Percentiles rank a stretch among this genome's conserved stretches.
These are phyloP conservation scores for Sugiyamaella japonica DNA, from an alignment of 1,139 yeast species.

Conservation along the genomic window DNA sequence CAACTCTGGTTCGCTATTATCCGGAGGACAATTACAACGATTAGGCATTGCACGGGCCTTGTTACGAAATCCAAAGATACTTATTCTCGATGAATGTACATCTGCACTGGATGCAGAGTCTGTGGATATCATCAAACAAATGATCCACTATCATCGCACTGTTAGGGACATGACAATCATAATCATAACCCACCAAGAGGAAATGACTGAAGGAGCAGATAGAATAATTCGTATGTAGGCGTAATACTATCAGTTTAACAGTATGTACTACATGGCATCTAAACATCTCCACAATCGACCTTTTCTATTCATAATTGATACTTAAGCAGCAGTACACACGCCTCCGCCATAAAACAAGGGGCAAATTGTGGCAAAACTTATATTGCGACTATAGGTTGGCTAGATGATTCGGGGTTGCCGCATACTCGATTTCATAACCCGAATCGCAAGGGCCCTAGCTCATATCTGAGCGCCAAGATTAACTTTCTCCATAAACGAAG, in stretches of 20 bases:
- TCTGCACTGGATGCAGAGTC: slow-evolving; percentile 67
- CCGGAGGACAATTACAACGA: slow-evolving; percentile 89
- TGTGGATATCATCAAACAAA: slow-evolving; percentile 42
- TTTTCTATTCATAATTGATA: too few species aligned
- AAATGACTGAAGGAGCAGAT: slow-evolving; percentile 57
- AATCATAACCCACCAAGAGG: slow-evolving; percentile 83
- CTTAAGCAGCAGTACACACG: too few species aligned
- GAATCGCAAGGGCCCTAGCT: too few species aligned
- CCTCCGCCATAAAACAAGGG: too few species aligned
- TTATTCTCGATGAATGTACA: slow-evolving; percentile 73
- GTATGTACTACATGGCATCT: too few species aligned
- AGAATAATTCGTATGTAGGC: slow-evolving; percentile 28
- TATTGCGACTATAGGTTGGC: too few species aligned
- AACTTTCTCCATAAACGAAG: too few species aligned
- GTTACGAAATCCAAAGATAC: slow-evolving; percentile 56
- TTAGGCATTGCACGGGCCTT: slow-evolving; percentile 82
- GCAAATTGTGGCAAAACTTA: too few species aligned
- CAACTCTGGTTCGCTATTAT: slow-evolving; percentile 40
- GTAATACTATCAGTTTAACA: neutral
- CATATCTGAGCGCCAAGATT: too few species aligned
- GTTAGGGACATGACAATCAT: slow-evolving; percentile 63
- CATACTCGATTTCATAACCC: too few species aligned
- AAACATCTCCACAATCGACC: too few species aligned
- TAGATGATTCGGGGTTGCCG: too few species aligned
- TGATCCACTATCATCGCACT: slow-evolving; percentile 55